Evolutionary conservation across 83 land plant genomes (phyloP), one percentile per base, ranked within the genome.

Genomic region (Picea abies): DNA sequence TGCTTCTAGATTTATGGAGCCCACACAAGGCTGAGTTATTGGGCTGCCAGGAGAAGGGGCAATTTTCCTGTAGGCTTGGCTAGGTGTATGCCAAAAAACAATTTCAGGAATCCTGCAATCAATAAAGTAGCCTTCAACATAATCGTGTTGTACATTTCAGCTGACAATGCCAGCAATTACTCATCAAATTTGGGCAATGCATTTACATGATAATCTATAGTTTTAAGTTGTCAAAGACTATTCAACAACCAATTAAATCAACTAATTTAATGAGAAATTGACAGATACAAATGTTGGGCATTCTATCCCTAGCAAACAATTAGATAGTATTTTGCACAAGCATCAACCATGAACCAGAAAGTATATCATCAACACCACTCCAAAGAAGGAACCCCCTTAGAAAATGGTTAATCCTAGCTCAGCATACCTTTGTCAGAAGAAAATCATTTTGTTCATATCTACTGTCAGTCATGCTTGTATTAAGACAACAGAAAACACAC

Each of bases 81-180:
- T 92, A 78, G 99, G 99, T 79, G 94, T 92, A 79, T 97, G 99
- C 98, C 98, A 97, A 75, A 97, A 97, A 1, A 96, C 83, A 67
- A 97, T 49, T 85, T 97, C 99, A 25, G 98, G 94, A 9, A 94
- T 87, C 82, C 99, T 97, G 94, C 52, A 69, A 73, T 47, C 15
- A 73, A 37, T 44, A 73, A 44, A 49, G 58, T 44, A 47, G 15
- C 77, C 14, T 44, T n/a, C 8, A 3, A 35, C 25, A n/a, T 73
- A 20, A 73, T 11, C 39, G 22, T 73, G 41, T 44, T 39, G 77
- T 49, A 19, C n/a, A 1, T 73, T 73, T 73, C 56, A 73, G 20
- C 44, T 37, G 11, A 70, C 5, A 70, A 37, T 37, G n/a, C 22
- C 8, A 17, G 3, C 35, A 37, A 37, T 37, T 73, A 20, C 0